Evolutionary conservation across 2,329 filamentous ascomycete species (phyloP), one percentile per base, ranked within the genome.

Genomic region (Stachybotrys chartarum): DNA sequence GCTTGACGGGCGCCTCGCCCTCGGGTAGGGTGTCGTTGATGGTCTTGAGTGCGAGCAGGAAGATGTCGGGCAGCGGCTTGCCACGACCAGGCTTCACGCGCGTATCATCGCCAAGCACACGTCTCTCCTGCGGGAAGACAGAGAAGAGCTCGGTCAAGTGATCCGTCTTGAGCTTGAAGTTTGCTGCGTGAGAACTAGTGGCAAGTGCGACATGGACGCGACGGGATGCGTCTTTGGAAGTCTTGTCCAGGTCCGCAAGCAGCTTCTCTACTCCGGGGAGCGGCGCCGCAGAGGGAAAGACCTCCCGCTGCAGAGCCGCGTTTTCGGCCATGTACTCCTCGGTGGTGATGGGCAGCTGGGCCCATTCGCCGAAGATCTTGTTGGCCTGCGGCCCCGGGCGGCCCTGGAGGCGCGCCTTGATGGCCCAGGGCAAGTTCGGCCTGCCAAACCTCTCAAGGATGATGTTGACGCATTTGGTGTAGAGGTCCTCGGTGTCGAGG

Each of bases 11-110:
- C 60, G 79, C 75, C 53, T 87, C 85, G 45, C 83, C 84, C 4
- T 78, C 73, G 0, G 77, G 75, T 7, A 95, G 76, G 16, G 84
- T 83, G 48, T 83, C 82, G 72, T 99, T 99, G 69, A 99, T 87
- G 4, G 86, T 89, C 71, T 88, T 78, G 55, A 99, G 76, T 0
- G 94, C 93, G 1, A 97, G 78, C 8, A 95, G 75, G 72, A 96
- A 97, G 62, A 99, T 99, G 72, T 99, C 93, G 0, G 93, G 94
- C 35, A 93, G 81, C 0, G 94, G 94, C 73, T 99, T 99, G 12
- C 94, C 94, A n/a, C 91, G 78, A 0, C 93, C 93, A 4, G 79
- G 72, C 1, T 81, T 76, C 61, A 99, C 89, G 52, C 94, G 81
- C 7, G 77, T 67, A 68, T 99, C 93, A 66, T 99, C 94, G 11